Base-by-base conservation (phyloP, 345 rosid genomes). In the Ricinus communis region DNA sequence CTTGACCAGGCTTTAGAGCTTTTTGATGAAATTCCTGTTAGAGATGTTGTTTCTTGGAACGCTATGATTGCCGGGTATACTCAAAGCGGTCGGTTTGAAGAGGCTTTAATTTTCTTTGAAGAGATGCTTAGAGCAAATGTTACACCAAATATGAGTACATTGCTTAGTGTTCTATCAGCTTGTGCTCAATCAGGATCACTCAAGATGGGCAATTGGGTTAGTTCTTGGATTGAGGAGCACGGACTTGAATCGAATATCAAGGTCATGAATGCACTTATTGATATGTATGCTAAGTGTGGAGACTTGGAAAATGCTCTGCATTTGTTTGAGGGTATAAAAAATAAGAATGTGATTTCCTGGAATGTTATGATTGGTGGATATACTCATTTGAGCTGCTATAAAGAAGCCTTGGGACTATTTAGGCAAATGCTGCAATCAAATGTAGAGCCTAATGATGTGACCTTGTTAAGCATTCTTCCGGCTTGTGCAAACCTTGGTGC, bases 251-350 rank as follows among this genome's bases (percentile, higher is more conserved):
- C 76, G 19, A 81, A 74, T 77, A 75, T 77, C 50, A 81, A 79
- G 66, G 68, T 88, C 60, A 77, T 79, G 66, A 88, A 86, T 73
- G 88, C 80, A 1, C 89, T 92, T 36, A 79, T 88, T n/a, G 93
- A 86, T 71, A 83, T 92, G 87, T 88, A 85, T 78, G 80, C 86
- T 15, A 87, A 85, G 72, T 87, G 88, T 72, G 90, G 87, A 51
- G 53, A 67, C 49, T 54, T 84, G 74, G 80, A 45, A 6, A 57
- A 43, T 22, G 79, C 79, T 31, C 50, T 10, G 36, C 24, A 36
- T 33, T 24, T 75, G 40, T 75, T 75, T 62, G 70, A 75, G 63
- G 31, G 56, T 36, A 69, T 69, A 12, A 15, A 62, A 33, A 18
- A 36, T 12, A 56, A 69, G 60, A 74, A 40, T 68, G 77, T 74